A percentile compares a stretch with the other conserved stretches of the same genome.
These are phyloP conservation scores for Ceratobasidium sp. DNA, from an alignment of 1,284 basidiomycete genomes.

Conservation along the genomic window DNA sequence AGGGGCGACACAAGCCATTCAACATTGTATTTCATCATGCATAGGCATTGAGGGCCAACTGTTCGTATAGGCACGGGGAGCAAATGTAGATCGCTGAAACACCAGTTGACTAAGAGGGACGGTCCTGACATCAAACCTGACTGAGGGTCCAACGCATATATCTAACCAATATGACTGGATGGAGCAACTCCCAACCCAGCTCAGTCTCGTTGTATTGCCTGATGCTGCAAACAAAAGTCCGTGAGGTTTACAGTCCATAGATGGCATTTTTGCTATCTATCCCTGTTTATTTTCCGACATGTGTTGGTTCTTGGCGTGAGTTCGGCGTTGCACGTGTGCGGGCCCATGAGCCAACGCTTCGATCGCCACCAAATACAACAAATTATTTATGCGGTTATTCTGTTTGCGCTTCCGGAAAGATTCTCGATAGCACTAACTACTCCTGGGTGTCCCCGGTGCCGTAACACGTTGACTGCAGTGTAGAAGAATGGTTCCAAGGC, in stretches of 20 bases:
- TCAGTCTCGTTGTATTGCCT: background rate
- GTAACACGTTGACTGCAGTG: background rate
- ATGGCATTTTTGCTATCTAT: background rate
- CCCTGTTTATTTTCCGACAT: background rate
- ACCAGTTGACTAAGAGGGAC: slow-evolving; percentile 2
- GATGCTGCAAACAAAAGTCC: background rate
- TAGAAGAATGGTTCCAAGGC: background rate
- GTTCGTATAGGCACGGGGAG: background rate
- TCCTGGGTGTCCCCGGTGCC: slow-evolving; percentile 15
- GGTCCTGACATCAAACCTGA: slow-evolving; percentile 7
- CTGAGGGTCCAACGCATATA: slow-evolving; percentile 24
- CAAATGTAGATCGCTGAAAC: background rate
- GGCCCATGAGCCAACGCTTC: background rate
- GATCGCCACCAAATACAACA: background rate
- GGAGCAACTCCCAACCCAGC: slow-evolving; percentile 6
- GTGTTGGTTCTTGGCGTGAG: background rate
- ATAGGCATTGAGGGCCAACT: too few relatives aligned
- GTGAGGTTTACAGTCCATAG: background rate
- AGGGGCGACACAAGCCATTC: background rate
- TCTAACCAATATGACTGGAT: slow-evolving; percentile 19
- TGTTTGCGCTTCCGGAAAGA: background rate
- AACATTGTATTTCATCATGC: background rate
- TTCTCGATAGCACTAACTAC: slow-evolving; percentile 6
- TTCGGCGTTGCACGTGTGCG: background rate
- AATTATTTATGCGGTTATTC: slow-evolving; percentile 1